phyloP scores from a whole-genome alignment of 2,329 filamentous ascomycete genomes.

The Epichloe gansuensis region DNA sequence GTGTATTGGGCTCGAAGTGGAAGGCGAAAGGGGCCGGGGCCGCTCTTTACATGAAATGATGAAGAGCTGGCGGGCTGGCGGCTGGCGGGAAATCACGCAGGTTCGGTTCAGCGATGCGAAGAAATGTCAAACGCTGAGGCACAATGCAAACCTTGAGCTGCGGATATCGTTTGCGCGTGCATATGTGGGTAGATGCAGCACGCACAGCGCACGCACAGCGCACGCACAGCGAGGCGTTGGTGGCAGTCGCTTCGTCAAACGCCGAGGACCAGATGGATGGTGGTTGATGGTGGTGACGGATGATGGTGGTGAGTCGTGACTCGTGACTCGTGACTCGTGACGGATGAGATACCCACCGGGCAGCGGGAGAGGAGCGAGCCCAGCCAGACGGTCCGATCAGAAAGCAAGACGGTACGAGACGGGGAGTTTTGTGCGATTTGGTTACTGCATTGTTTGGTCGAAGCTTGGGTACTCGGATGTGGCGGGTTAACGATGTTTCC shows the following conservation, averaged over 20 bases:
- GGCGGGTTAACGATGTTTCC: too few species aligned
- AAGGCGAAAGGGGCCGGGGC: not conserved
- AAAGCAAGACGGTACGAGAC: not conserved
- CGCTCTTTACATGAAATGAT: not conserved
- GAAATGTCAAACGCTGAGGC: not conserved
- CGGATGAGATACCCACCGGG: too few species aligned
- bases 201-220: too few species aligned
- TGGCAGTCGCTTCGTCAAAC: not conserved
- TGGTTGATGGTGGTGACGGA: not conserved
- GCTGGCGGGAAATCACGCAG: not conserved
- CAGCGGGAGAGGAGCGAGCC: not conserved
- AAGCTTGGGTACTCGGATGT: not conserved
- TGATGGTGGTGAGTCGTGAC: too few species aligned
- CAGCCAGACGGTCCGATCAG: not conserved
- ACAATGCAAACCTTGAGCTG: not conserved
- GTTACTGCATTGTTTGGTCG: not conserved
- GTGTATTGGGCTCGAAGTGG: not conserved
- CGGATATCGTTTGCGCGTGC: not conserved
- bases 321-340: too few species aligned
- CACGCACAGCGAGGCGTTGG: not conserved
- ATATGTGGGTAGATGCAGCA: not conserved
- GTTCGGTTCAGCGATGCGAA: not conserved
- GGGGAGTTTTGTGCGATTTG: not conserved
- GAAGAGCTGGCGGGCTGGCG: not conserved
- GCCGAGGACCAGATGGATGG: not conserved